Evolutionary conservation across 1,139 yeast species (phyloP), one percentile per base, ranked within the genome.

Genomic region (Kodamaea sp.): DNA sequence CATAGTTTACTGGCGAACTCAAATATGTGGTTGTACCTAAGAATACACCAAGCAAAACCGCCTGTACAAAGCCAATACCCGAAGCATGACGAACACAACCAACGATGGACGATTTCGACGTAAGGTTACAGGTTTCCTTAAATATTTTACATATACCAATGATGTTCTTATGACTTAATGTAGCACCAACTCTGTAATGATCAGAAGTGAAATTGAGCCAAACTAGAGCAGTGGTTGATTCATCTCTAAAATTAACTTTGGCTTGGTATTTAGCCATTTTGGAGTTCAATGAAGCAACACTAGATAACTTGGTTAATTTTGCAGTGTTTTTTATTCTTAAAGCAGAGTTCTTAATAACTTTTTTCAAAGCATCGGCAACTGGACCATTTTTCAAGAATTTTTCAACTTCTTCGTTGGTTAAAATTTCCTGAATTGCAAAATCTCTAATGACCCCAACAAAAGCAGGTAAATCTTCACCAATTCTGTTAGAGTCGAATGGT

Each of bases 111-210:
- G 81, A 77, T 27, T 78, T 75, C 32, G 86, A 76, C 7, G 82
- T 75, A 65, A 92, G 70, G 49, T 87, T 92, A 53, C 96, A 86
- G 0, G 97, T 90, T 56, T 92, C 97, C 52, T 92, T 92, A 54
- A 89, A 78, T 9, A 87, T 84, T 53, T 90, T 88, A 58, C 97
- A 89, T 59, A 87, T 77, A 1, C 89, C 83, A 54, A 92, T 62
- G 9, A 92, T 67, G 33, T 79, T 75, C 31, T 71, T 67, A 55
- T 86, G 95, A 29, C 79, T 68, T 41, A 82, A 61, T n/a, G 72
- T 69, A 2, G 84, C 82, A 0, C 85, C 87, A 1, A 78, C 73
- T 46, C 87, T 70, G 31, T 79, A 73, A 52, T 84, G 85, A 53
- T 88, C 96, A 0, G 90, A 72, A 0, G 87, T 77, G 70, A 83